Conservation (phyloP, 2,329 filamentous ascomycete species). For the Venturia nashicola region DNA sequence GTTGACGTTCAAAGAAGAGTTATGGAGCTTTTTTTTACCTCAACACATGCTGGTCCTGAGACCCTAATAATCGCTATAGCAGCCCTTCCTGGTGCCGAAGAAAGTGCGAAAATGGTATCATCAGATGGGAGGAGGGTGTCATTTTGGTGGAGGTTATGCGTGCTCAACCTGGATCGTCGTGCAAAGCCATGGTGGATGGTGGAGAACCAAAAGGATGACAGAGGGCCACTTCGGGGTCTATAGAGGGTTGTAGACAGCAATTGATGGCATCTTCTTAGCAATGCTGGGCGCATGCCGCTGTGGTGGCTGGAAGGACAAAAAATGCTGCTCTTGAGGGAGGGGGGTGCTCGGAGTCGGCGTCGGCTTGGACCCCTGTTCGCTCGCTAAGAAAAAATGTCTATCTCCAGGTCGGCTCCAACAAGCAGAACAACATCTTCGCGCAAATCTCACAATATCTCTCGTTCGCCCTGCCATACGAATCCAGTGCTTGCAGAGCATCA, state of each 20-base stretch:
- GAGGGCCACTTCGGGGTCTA: neutral
- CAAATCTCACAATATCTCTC: neutral
- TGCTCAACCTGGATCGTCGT: neutral
- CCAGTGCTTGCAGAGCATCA: neutral
- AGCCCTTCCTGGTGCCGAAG: constrained; percentile 71
- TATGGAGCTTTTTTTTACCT: constrained; percentile 33
- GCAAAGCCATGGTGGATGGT: neutral
- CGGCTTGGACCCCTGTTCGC: too few species aligned
- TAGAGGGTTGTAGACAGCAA: neutral
- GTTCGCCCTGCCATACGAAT: neutral
- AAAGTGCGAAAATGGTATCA: constrained; percentile 79
- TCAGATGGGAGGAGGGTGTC: neutral
- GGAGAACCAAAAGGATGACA: neutral
- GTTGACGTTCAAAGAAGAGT: neutral
- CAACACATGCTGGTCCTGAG: constrained; percentile 63
- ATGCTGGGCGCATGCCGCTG: neutral
- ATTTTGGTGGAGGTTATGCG: neutral
- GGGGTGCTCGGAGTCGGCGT: neutral
- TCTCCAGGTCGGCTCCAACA: neutral
- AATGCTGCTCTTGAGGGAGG: neutral
- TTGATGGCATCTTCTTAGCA: neutral
- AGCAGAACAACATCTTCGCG: neutral
- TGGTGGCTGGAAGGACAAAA: neutral
- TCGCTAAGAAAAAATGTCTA: too few species aligned
- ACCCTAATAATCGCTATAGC: constrained; percentile 85